Percentiles rank a stretch among this genome's conserved stretches.
Conservation (phyloP, 768 basidiomycete species). For the Pleurotus sapidus region DNA sequence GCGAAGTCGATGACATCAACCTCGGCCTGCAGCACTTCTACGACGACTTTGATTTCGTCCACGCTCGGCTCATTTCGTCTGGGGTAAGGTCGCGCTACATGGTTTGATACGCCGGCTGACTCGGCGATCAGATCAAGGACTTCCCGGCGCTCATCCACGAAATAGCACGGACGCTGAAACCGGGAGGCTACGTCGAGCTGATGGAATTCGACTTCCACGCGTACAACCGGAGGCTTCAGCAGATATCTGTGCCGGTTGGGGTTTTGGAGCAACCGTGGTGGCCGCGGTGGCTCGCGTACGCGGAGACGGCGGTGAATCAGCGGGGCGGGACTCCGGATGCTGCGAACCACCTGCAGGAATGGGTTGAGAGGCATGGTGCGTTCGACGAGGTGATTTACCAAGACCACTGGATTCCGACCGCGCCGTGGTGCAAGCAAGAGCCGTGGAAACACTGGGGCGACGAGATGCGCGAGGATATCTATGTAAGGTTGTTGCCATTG, state of each 20-base stretch:
- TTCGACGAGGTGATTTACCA: constrained; percentile 59
- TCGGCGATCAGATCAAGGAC: constrained; percentile 56
- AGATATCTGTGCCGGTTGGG: constrained; percentile 39
- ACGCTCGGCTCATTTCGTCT: constrained; percentile 66
- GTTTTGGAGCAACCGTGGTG: constrained; percentile 53
- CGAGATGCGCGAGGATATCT: constrained; percentile 57
- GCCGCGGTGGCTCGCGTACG: constrained; percentile 58
- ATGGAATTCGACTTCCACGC: constrained; percentile 68
- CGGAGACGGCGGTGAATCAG: constrained; percentile 47
- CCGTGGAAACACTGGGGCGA: constrained; percentile 23
- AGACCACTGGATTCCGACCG: constrained; percentile 63
- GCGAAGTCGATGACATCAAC: constrained; percentile 84
- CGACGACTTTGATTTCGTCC: constrained; percentile 74
- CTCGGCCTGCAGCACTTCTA: constrained; percentile 82
- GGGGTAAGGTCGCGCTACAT: constrained; percentile 50
- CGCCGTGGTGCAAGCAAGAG: constrained; percentile 42
- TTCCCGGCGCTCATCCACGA: constrained; percentile 64
- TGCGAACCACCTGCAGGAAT: constrained; percentile 49
- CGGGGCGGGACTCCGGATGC: constrained; percentile 66
- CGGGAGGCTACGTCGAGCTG: constrained; percentile 64
- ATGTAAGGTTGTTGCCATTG: constrained; percentile 30
- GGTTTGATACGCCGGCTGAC: constrained; percentile 10
- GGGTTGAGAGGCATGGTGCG: constrained; percentile 49
- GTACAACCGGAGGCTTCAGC: constrained; percentile 50
- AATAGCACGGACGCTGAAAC: constrained; percentile 62